A percentile compares a stretch with the other conserved stretches of the same genome.
Evolutionary conservation across 75 land plant genomes (phyloP).

Genomic region (Ceratopteris richardii): DNA sequence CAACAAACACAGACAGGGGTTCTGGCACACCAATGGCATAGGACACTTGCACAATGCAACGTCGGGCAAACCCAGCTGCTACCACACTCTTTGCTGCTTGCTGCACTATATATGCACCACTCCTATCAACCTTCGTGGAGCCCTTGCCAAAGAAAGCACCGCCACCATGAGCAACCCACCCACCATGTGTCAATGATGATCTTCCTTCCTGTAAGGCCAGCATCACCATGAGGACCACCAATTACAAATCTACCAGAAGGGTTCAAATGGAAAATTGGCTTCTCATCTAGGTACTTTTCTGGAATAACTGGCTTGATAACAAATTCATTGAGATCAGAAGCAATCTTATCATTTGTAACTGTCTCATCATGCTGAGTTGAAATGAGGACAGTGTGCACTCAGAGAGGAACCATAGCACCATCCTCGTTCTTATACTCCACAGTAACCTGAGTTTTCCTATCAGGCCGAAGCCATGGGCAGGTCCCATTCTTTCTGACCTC

Average conservation of each 20-base stretch:
- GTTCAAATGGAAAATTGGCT: too few species aligned
- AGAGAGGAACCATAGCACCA: conserved; percentile 60
- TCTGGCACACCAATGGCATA: conserved; percentile 39
- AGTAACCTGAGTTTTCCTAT: conserved; percentile 55
- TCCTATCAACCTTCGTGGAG: conserved; percentile 50
- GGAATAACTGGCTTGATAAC: too few species aligned
- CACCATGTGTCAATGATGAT: too few species aligned
- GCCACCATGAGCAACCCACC: conserved; percentile 35
- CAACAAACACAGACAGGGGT: conserved; percentile 41
- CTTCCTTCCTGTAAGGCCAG: conserved; percentile 49
- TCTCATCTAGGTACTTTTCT: conserved; percentile 28
- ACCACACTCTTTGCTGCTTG: conserved; percentile 78
- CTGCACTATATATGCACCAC: conserved; percentile 40
- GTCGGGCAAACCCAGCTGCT: conserved; percentile 36
- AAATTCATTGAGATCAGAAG: conserved; percentile 35
- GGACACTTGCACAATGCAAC: conserved; percentile 19
- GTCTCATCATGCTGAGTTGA: conserved; percentile 56
- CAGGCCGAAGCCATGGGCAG: conserved; percentile 44
- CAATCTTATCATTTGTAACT: conserved; percentile 51
- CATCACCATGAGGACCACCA: conserved; percentile 51
- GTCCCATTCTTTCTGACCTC: conserved; percentile 43
- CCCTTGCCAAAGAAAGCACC: conserved; percentile 50
- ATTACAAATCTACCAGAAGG: conserved; percentile 50
- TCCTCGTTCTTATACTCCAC: conserved; percentile 55
- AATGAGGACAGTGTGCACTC: conserved; percentile 48